Evolutionary conservation across 2,329 filamentous ascomycete genomes (phyloP), one percentile per base, ranked within the genome.

Genomic region (Aspergillus fumigatiaffinis): DNA sequence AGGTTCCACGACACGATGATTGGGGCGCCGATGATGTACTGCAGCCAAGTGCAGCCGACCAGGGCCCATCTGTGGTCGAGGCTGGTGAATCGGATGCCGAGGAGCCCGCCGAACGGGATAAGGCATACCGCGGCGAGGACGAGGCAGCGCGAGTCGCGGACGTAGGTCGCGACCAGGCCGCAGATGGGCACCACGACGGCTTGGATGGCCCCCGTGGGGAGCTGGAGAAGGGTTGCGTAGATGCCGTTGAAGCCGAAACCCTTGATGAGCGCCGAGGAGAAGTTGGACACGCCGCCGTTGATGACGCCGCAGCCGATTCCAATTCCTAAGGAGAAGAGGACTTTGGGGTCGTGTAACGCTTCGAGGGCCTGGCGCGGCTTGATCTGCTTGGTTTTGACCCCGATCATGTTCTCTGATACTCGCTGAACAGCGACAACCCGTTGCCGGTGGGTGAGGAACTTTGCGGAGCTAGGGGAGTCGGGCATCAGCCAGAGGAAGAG

Each of bases 1-100:
- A 83, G 60, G 25, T 80, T 82, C 81, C 80, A 84, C 41, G 73
- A 80, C 1, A 83, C 60, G 42, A 83, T 78, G 2, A 83, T 76
- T 0, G 80, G 78, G 0, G 79, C 78, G 4, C 80, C 80, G 42
- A 82, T 58, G 2, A 81, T 70, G 46, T 79, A 79, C 58, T 82
- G 79, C 12, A 83, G 66, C 81, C 81, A 83, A 7, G 79, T 80
- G 62, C 80, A 82, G n/a, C 71, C 80, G 0, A 82, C 79, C 1
- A 83, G 73, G 1, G 76, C 77, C 70, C 80, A 80, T 8, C 76
- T 77, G 51, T 82, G 73, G 3, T 76, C 66, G 3, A 81, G 67
- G 21, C 68, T 63, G 17, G 80, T 82, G 28, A 79, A 76, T 1
- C 79, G 71, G 56, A 84, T 80, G 4, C 81, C 80, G 1, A 82